Percentiles rank a stretch among this genome's conserved stretches.
Conservation (phyloP, 2,329 filamentous ascomycete genomes). For the Emmonsia crescens region DNA sequence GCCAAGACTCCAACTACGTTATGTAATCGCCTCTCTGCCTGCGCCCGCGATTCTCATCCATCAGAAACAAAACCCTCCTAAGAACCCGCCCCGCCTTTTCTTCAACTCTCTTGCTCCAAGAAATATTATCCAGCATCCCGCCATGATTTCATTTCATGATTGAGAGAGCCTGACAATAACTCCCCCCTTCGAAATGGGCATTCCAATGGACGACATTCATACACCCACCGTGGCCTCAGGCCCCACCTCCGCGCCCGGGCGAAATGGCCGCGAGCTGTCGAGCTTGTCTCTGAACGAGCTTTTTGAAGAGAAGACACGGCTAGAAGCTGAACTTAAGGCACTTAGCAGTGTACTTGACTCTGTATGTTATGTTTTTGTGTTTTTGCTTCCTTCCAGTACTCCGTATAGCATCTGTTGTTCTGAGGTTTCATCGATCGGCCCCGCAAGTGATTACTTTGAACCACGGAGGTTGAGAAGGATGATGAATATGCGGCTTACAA, state of each 20-base stretch:
- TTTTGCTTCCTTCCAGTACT: not conserved
- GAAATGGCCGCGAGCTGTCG: conserved; percentile 49
- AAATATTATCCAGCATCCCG: not conserved
- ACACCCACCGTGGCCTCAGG: conserved; percentile 67
- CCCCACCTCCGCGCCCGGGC: conserved; percentile 50
- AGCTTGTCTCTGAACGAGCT: conserved; percentile 67
- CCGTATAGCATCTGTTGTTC: not conserved
- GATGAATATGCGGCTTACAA: not conserved
- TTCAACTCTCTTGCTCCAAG: not conserved
- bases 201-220: conserved; percentile 55
- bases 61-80: not conserved
- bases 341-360: conserved; percentile 80
- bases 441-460: not conserved
- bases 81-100: not conserved
- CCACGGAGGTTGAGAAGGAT: not conserved
- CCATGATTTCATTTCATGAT: conserved; percentile 10
- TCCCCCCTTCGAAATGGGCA: conserved; percentile 35
- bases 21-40: no score
- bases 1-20: not conserved
- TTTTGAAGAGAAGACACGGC: conserved; percentile 68
- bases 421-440: not conserved
- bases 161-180: conserved; percentile 2
- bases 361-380: conserved; percentile 40
- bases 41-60: no score
- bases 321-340: conserved; percentile 79